phyloP scores from a whole-genome alignment of 2,329 filamentous ascomycete species.

The Metarhizium rileyi region DNA sequence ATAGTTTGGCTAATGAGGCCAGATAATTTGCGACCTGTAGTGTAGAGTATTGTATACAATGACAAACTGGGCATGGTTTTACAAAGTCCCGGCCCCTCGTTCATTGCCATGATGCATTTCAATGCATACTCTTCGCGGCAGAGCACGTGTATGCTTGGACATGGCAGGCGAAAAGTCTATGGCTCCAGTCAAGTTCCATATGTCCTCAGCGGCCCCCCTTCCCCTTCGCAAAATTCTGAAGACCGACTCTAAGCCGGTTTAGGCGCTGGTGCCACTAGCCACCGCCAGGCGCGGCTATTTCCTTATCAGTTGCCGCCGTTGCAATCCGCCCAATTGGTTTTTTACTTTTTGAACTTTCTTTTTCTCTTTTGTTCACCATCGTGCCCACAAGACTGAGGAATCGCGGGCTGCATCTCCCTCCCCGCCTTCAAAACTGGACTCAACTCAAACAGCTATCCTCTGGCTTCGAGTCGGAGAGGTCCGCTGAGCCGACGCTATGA shows the following conservation, averaged over 20 bases:
- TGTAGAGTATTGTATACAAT: neutral
- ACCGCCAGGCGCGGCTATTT: neutral
- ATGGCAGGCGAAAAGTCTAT: neutral
- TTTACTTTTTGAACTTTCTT: neutral
- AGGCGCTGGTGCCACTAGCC: neutral
- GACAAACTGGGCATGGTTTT: too few relatives aligned
- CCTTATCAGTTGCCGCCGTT: neutral
- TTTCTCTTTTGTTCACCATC: neutral
- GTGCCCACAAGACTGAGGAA: neutral
- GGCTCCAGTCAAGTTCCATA: too few relatives aligned
- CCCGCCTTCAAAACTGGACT: neutral
- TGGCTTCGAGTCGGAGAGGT: neutral
- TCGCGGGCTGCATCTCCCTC: neutral
- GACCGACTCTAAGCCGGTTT: neutral
- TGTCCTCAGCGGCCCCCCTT: too few relatives aligned
- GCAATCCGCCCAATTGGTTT: neutral
- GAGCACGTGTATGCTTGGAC: too few relatives aligned
- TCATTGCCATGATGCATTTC: too few relatives aligned
- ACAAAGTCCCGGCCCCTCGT: too few relatives aligned
- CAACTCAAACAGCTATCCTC: too few relatives aligned
- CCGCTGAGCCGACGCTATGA: constrained; percentile 42
- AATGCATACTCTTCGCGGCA: too few relatives aligned
- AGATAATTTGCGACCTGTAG: neutral
- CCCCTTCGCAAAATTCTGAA: neutral
- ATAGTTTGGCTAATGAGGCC: neutral